phyloP scores from a whole-genome alignment of 2,329 filamentous ascomycete species.

The Didymella segeticola region DNA sequence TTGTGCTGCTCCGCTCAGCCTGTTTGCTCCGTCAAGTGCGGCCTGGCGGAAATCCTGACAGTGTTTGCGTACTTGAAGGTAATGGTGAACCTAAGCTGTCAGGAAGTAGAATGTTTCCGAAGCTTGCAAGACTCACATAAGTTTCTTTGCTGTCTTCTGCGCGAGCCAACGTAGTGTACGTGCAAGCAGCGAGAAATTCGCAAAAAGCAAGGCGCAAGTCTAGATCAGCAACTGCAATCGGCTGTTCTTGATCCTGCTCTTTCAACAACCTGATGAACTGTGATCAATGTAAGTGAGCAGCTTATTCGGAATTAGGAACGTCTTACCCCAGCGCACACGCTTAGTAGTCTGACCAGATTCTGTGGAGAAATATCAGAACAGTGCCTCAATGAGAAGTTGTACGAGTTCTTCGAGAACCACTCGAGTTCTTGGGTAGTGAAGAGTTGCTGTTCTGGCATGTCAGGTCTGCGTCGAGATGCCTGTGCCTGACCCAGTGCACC shows the following conservation, averaged over 20 bases:
- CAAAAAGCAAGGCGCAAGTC: constrained; percentile 70
- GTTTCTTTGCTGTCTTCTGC: constrained; percentile 49
- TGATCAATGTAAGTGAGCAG: not conserved
- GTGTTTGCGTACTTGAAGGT: constrained; percentile 66
- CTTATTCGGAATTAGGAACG: not conserved
- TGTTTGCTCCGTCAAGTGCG: constrained; percentile 48
- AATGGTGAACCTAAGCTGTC: constrained; percentile 65
- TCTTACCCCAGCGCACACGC: constrained; percentile 52
- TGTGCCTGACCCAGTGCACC: constrained; percentile 56
- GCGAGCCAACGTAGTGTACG: constrained; percentile 57
- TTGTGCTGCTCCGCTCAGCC: constrained; percentile 53
- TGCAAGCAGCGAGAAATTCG: constrained; percentile 67
- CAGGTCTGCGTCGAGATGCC: constrained; percentile 52
- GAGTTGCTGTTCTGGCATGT: constrained; percentile 46
- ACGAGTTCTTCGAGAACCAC: constrained; percentile 84
- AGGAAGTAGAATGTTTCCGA: not conserved
- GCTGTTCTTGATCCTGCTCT: constrained; percentile 24
- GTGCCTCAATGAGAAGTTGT: constrained; percentile 75
- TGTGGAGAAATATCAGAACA: constrained; percentile 63
- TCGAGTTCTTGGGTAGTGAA: constrained; percentile 73
- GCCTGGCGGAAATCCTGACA: constrained; percentile 63
- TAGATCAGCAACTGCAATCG: constrained; percentile 54
- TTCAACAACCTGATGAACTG: constrained; percentile 52
- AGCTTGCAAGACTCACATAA: constrained; percentile 46
- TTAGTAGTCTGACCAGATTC: constrained; percentile 63